Evolutionary conservation across 768 basidiomycete species (phyloP).

Genomic region (Dioszegia aurantiaca): DNA sequence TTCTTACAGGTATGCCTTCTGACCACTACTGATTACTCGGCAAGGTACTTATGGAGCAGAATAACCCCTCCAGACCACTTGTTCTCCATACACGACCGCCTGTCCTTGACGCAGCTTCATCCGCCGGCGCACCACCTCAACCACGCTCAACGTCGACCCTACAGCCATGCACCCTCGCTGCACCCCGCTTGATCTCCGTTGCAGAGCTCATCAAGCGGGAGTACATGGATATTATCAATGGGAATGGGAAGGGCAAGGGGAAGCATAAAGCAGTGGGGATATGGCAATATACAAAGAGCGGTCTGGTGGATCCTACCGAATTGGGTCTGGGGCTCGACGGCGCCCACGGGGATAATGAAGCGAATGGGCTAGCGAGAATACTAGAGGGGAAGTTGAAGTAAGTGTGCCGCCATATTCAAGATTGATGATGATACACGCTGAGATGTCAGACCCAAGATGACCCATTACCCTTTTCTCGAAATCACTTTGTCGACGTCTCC

Average conservation of each 20-base stretch:
- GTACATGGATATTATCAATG: constrained; percentile 48
- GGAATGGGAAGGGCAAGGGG: constrained; percentile 12
- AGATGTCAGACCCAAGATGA: constrained; percentile 39
- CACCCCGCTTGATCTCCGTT: constrained; percentile 69
- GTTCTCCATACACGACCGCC: constrained; percentile 33
- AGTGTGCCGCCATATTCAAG: not conserved
- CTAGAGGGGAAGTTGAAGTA: constrained; percentile 36
- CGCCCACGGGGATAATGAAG: constrained; percentile 1
- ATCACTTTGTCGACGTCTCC: constrained; percentile 38
- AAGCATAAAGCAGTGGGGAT: constrained; percentile 31
- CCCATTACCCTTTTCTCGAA: constrained; percentile 41
- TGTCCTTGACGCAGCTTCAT: not conserved
- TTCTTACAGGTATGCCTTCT: constrained; percentile 28
- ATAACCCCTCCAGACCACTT: constrained; percentile 28
- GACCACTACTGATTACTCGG: not conserved
- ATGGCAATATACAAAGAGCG: constrained; percentile 46
- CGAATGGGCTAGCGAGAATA: constrained; percentile 18
- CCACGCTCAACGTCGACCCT: constrained; percentile 13
- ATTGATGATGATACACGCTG: not conserved
- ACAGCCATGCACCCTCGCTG: constrained; percentile 46
- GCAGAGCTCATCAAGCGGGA: constrained; percentile 83
- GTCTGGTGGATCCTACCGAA: constrained; percentile 15
- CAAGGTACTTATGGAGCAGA: constrained; percentile 12
- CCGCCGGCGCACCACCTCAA: not conserved
- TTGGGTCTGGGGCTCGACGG: constrained; percentile 3